Percentiles rank a stretch among this genome's conserved stretches.
These are phyloP conservation scores for Melampsora americana DNA, from an alignment of 1,284 basidiomycete genomes.

Conservation along the genomic window DNA sequence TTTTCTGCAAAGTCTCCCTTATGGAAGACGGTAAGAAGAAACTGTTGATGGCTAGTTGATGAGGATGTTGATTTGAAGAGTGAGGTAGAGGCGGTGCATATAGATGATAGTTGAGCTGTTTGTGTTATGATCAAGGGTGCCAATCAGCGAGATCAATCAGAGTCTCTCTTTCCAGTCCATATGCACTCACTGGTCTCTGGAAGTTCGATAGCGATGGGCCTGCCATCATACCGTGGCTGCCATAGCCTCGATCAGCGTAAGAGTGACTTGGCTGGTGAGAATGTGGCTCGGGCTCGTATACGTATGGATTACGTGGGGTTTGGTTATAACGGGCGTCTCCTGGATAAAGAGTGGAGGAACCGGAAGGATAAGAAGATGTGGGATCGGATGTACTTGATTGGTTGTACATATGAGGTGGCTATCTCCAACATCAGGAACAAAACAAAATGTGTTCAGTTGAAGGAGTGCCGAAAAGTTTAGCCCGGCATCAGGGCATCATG, in stretches of 20 bases:
- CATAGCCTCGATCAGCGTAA: conserved; percentile 16
- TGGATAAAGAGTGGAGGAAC: conserved; percentile 16
- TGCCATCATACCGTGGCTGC: conserved; percentile 10
- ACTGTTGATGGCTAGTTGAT: conserved; percentile 56
- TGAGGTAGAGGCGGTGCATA: conserved; percentile 68
- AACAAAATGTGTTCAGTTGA: not conserved
- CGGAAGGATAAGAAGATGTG: conserved; percentile 30
- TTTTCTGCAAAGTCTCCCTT: conserved; percentile 73
- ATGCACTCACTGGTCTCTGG: conserved; percentile 37
- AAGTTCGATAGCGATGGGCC: conserved; percentile 43
- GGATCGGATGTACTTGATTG: conserved; percentile 29
- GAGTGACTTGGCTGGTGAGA: conserved; percentile 19
- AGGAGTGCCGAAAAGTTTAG: not conserved
- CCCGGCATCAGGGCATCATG: not conserved
- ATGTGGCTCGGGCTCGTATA: conserved; percentile 34
- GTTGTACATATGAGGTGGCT: conserved; percentile 23
- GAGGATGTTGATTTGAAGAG: conserved; percentile 57
- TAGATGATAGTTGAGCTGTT: conserved; percentile 82
- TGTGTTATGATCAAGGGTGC: not conserved
- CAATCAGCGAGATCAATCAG: not conserved
- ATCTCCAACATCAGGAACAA: not conserved
- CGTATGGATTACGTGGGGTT: conserved; percentile 37
- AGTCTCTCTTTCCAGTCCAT: not conserved
- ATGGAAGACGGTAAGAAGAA: conserved; percentile 71
- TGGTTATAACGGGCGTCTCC: conserved; percentile 24